phyloP scores from a whole-genome alignment of 192 early-diverging fungal species.

The Allomyces macrogynus region DNA sequence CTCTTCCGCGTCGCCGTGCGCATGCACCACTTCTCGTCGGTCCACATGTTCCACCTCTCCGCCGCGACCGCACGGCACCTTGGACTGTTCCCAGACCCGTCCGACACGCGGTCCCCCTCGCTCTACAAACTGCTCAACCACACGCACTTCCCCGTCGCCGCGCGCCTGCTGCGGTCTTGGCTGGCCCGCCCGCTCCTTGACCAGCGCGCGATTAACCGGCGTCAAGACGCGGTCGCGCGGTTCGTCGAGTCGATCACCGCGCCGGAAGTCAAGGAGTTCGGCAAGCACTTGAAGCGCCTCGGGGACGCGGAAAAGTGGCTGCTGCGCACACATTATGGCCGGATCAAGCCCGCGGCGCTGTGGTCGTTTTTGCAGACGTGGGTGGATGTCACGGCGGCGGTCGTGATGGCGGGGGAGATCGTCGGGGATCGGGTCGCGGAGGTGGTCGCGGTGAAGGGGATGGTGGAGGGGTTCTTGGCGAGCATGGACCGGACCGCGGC shows the following conservation, averaged over 20 bases:
- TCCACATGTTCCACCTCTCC: neutral
- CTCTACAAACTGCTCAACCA: constrained; percentile 42
- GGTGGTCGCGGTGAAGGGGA: constrained; percentile 6
- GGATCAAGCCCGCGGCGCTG: constrained; percentile 10
- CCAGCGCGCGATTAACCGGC: neutral
- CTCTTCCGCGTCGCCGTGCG: no score
- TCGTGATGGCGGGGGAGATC: constrained; percentile 10
- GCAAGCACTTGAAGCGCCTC: constrained; percentile 20
- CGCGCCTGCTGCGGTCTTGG: constrained; percentile 45
- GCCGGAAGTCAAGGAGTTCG: constrained; percentile 12
- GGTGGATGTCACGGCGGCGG: constrained; percentile 21
- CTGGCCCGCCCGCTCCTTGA: constrained; percentile 40
- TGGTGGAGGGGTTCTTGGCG: constrained; percentile 7
- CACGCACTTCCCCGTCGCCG: constrained; percentile 43
- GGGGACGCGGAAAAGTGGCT: constrained; percentile 46
- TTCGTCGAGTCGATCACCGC: no score
- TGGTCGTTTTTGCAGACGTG: constrained; percentile 5
- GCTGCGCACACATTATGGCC: constrained; percentile 41
- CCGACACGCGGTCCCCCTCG: neutral
- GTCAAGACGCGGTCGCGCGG: neutral
- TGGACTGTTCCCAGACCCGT: neutral
- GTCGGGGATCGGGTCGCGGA: neutral
- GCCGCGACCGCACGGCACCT: neutral
- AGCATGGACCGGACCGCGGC: constrained; percentile 8
- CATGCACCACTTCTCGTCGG: no score